Evolutionary conservation across 2,329 filamentous ascomycete species (phyloP).

Genomic region (Phoma herbarum): DNA sequence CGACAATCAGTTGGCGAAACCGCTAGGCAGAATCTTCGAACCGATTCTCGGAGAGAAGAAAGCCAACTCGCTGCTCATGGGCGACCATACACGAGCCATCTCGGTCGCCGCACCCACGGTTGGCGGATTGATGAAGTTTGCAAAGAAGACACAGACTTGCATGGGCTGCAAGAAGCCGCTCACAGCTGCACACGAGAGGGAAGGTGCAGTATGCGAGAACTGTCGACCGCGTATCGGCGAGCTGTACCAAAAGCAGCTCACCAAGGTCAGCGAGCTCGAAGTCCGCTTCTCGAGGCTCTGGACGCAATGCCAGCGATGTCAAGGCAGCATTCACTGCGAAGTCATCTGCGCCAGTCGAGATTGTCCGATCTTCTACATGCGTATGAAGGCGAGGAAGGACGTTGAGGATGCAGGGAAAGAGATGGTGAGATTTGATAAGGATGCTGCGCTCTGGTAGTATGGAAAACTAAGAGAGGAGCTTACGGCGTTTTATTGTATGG

Average conservation of each 20-base stretch:
- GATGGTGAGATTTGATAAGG: conserved; percentile 85
- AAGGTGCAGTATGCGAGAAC: conserved; percentile 86
- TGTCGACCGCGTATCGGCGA: conserved; percentile 88
- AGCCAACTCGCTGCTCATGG: conserved; percentile 83
- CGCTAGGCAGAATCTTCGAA: conserved; percentile 93
- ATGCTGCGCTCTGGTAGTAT: conserved; percentile 72
- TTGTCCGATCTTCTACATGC: conserved; percentile 99
- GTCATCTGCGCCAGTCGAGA: conserved; percentile 97
- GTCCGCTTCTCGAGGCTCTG: conserved; percentile 91
- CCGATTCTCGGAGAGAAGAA: conserved; percentile 95
- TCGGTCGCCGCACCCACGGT: conserved; percentile 89
- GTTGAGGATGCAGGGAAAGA: conserved; percentile 95
- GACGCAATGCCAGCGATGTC: conserved; percentile 98
- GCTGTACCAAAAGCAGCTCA: conserved; percentile 89
- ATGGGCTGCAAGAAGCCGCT: conserved; percentile 99
- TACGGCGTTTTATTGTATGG: conserved; percentile 12
- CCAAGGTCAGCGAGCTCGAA: conserved; percentile 89
- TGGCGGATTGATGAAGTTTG: conserved; percentile 97
- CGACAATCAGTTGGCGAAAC: conserved; percentile 97
- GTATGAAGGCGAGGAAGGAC: conserved; percentile 99
- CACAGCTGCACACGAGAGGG: conserved; percentile 77
- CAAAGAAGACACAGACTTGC: conserved; percentile 96
- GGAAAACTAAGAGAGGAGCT: neutral
- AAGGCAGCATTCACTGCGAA: conserved; percentile 97
- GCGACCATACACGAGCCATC: conserved; percentile 94